These are phyloP conservation scores for Phytopythium vexans DNA, from an alignment of 352 stramenopile genomes.

Conservation along the genomic window DNA sequence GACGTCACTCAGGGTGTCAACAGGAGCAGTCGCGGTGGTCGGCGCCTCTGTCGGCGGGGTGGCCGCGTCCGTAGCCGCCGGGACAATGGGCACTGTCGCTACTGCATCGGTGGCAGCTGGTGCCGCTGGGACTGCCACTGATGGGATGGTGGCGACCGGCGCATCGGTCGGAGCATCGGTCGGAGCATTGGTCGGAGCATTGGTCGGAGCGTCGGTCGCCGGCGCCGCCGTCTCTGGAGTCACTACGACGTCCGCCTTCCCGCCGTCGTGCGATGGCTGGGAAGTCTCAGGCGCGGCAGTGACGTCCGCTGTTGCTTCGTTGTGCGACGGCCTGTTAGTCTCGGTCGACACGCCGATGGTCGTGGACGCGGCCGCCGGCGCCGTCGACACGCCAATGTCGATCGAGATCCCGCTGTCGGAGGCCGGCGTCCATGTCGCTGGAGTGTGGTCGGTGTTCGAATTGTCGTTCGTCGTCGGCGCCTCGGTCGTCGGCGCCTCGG, in stretches of 20 bases:
- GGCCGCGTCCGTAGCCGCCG: too few relatives aligned
- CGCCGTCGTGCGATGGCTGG: too few relatives aligned
- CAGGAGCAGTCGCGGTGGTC: background rate
- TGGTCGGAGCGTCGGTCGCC: background rate
- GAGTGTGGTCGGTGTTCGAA: background rate
- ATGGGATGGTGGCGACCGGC: background rate
- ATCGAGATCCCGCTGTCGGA: constrained; percentile 5
- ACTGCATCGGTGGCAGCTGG: constrained; percentile 1
- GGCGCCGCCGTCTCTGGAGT: background rate
- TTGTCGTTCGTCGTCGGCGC: constrained; percentile 1
- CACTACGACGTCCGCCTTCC: too few relatives aligned
- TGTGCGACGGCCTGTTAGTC: constrained; percentile 1
- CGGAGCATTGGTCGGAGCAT: background rate
- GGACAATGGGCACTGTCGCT: too few relatives aligned
- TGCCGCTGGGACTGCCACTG: background rate
- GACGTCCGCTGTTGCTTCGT: background rate
- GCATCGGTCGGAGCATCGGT: background rate
- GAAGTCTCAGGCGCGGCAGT: background rate
- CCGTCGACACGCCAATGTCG: constrained; percentile 10
- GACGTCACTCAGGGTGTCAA: background rate
- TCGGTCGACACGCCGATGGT: background rate
- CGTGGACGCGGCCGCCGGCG: constrained; percentile 1
- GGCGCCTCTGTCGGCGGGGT: background rate
- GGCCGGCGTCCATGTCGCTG: background rate
- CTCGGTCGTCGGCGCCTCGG: constrained; percentile 1